Base-by-base conservation (phyloP, 2,329 filamentous ascomycete genomes). In the Fusarium guadeloupense region DNA sequence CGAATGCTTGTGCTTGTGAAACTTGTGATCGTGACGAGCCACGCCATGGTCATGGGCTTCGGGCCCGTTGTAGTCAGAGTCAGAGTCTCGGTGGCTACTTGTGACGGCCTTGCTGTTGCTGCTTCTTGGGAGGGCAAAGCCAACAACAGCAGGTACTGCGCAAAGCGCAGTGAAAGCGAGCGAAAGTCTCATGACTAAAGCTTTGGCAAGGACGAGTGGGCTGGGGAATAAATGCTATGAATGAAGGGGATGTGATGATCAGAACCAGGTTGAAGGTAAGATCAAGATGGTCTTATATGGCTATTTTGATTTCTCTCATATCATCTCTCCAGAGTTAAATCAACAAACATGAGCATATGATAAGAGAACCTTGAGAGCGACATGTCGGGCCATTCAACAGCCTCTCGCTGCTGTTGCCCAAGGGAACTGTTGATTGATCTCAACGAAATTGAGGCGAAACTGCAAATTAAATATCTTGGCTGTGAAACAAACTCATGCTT, bases 181-280 rank as follows among this genome's bases (percentile, higher is more conserved):
- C 9, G 49, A 57, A 35, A 68, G 42, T 54, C 54, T 70, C 70
- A 72, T 72, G 34, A 13, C 62, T 40, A 49, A 28, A 23, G n/a
- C 16, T 26, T 16, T 31, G 13, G 6, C 31, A 34, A 39, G 30
- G 4, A 40, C n/a, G 8, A 44, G 12, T 12, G 21, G 19, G 17
- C 6, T 20, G 17, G 10, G 33, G 9, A 39, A 54, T 45, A 43
- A 54, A 42, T 33, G 19, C 28, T 30, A 30, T 14, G 28, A 30
- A 30, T 38, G n/a, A 23, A 37, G 16, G 37, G 4, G 26, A 35
- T 40, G 21, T 19, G 9, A 16, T 31, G 19, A n/a, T 6, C n/a
- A 21, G 31, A 41, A 21, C 3, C 45, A 14, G 17, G 17, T 25
- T 4, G 23, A 9, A 9, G 23, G 7, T 25, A 9, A 9, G 10